Percentiles rank a stretch among this genome's conserved stretches.
Evolutionary conservation across 2,329 filamentous ascomycete species (phyloP).

Genomic region (Cladosporium sp.): DNA sequence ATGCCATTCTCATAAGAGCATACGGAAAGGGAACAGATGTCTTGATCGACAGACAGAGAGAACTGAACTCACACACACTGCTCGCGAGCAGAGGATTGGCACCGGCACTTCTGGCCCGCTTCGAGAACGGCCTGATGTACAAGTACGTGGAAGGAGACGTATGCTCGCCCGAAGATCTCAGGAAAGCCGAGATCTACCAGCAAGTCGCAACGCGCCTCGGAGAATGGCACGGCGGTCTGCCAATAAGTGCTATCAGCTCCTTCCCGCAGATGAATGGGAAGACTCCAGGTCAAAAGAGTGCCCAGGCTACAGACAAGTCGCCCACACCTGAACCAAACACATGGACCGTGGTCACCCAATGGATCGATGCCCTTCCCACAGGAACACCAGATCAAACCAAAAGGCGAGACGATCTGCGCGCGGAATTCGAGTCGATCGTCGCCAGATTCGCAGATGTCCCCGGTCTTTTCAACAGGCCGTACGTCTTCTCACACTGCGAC

Average conservation of each 20-base stretch:
- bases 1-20: conserved; percentile 83
- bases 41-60: conserved; percentile 88
- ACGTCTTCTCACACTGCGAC: conserved; percentile 94
- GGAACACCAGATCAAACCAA: conserved; percentile 64
- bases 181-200: conserved; percentile 68
- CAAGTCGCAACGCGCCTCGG: conserved; percentile 81
- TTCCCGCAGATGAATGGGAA: conserved; percentile 27
- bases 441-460: conserved; percentile 68
- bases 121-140: conserved; percentile 95
- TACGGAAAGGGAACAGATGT: conserved; percentile 94
- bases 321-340: conserved; percentile 76
- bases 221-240: conserved; percentile 81
- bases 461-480: conserved; percentile 70
- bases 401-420: conserved; percentile 65
- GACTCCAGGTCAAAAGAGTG: conserved; percentile 28
- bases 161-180: conserved; percentile 75
- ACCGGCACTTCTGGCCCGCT: conserved; percentile 81
- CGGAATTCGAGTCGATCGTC: conserved; percentile 68
- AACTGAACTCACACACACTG: conserved; percentile 65
- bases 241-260: conserved; percentile 48
- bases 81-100: conserved; percentile 80
- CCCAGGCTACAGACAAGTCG: conserved; percentile 38
- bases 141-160: conserved; percentile 79
- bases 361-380: conserved; percentile 80
- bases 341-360: conserved; percentile 95